Conservation (phyloP, 805 yeast genomes). For the Kluyveromyces aestuarii region DNA sequence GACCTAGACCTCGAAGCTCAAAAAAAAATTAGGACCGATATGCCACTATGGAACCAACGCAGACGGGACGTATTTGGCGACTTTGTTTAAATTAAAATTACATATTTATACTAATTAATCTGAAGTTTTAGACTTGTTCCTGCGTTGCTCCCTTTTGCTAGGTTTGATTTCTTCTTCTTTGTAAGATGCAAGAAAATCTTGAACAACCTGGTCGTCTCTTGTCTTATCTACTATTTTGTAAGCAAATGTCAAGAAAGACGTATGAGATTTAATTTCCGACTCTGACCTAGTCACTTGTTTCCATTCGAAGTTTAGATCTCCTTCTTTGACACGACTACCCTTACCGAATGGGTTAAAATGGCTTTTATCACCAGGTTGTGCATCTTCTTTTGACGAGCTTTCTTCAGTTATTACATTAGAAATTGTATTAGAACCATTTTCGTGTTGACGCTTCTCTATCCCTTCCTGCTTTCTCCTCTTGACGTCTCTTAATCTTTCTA, state of each 20-base stretch:
- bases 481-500: slow-evolving; percentile 72
- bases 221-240: slow-evolving; percentile 29
- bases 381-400: slow-evolving; percentile 20
- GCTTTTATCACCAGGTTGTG: slow-evolving; percentile 31
- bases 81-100: slow-evolving; percentile 2
- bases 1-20: slow-evolving; percentile 52
- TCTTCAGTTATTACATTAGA: slow-evolving; percentile 15
- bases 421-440: slow-evolving; percentile 14
- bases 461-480: slow-evolving; percentile 62
- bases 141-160: slow-evolving; percentile 4
- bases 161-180: slow-evolving; percentile 1
- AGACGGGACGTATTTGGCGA: slow-evolving; percentile 46
- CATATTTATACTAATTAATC: neutral
- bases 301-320: slow-evolving; percentile 79
- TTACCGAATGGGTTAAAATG: slow-evolving; percentile 91
- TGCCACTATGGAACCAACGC: slow-evolving; percentile 75
- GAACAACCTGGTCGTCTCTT: slow-evolving; percentile 11
- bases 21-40: slow-evolving; percentile 45
- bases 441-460: slow-evolving; percentile 42
- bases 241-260: slow-evolving; percentile 92
- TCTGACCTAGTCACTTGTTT: slow-evolving; percentile 75
- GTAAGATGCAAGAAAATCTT: slow-evolving; percentile 2
- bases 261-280: slow-evolving; percentile 82
- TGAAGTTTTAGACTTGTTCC: neutral
- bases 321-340: slow-evolving; percentile 78